Percentiles rank a stretch among this genome's conserved stretches.
Conservation (phyloP, 2,329 filamentous ascomycete genomes). For the Microcyclosporella mali region DNA sequence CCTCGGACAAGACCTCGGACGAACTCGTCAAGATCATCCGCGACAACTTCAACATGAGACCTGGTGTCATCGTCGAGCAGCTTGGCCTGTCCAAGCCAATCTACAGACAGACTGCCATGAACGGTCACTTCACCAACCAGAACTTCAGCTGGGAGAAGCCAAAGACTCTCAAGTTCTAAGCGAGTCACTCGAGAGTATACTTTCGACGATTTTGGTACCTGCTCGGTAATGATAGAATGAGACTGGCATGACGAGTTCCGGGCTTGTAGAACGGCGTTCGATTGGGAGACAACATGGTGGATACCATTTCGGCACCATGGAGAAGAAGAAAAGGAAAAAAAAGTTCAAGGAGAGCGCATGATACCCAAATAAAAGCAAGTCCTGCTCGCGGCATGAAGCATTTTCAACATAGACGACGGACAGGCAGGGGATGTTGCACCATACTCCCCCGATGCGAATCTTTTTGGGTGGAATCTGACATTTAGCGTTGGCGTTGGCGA, state of each 20-base stretch:
- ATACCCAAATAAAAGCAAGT: slow-evolving; percentile 16
- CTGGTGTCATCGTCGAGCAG: slow-evolving; percentile 97
- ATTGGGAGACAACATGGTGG: slow-evolving; percentile 9
- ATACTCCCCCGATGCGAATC: slow-evolving; percentile 1
- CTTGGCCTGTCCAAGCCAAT: slow-evolving; percentile 92
- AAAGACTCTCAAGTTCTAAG: slow-evolving; percentile 87
- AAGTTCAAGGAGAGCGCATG: slow-evolving; percentile 21
- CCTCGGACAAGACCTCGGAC: slow-evolving; percentile 78
- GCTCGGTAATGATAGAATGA: no score
- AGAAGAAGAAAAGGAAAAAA: slow-evolving; percentile 13
- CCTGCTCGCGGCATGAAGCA: slow-evolving; percentile 22
- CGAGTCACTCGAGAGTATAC: slow-evolving; percentile 6
- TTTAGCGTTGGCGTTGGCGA: slow-evolving; percentile 25
- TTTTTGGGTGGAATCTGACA: slow-evolving; percentile 15
- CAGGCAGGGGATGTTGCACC: slow-evolving; percentile 11
- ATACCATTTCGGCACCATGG: slow-evolving; percentile 7
- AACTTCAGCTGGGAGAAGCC: slow-evolving; percentile 97
- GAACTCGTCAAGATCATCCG: slow-evolving; percentile 93
- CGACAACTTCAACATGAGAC: slow-evolving; percentile 94
- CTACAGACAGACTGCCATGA: slow-evolving; percentile 98
- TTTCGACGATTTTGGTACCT: not conserved
- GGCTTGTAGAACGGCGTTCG: slow-evolving; percentile 14
- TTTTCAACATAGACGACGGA: slow-evolving; percentile 25
- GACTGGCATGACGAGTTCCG: no score
- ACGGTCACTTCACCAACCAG: slow-evolving; percentile 99